These are phyloP conservation scores for Pythium myriotylum DNA, from an alignment of 352 stramenopile genomes.

Conservation along the genomic window DNA sequence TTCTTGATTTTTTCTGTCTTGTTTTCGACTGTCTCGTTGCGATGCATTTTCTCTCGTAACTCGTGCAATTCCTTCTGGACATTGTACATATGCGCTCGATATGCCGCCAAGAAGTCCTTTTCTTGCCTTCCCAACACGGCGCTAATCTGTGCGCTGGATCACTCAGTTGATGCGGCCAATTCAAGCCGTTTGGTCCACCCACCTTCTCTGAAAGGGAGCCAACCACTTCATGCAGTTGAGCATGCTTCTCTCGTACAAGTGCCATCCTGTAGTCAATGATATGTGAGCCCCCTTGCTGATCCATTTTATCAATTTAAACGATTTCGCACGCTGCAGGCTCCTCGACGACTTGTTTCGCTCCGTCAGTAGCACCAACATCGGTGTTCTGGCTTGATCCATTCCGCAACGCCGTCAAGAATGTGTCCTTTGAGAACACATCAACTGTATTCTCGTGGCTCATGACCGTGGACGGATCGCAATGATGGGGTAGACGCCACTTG, in stretches of 20 bases:
- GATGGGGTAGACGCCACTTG: no score
- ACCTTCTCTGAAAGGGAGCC: constrained; percentile 84
- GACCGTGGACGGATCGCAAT: background rate
- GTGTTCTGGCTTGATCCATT: constrained; percentile 34
- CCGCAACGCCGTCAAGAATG: constrained; percentile 75
- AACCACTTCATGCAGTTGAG: constrained; percentile 80
- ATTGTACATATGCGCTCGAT: constrained; percentile 95
- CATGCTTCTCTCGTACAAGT: constrained; percentile 77
- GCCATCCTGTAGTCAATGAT: constrained; percentile 51
- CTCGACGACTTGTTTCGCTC: constrained; percentile 29
- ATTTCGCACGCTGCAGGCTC: constrained; percentile 49
- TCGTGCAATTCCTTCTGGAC: constrained; percentile 94
- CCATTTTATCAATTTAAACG: no score
- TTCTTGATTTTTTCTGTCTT: constrained; percentile 92
- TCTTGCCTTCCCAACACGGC: constrained; percentile 90
- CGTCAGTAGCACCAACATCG: background rate
- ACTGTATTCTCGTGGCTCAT: constrained; percentile 54
- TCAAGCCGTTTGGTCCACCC: background rate
- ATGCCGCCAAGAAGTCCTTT: constrained; percentile 92
- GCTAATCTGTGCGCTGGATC: constrained; percentile 56
- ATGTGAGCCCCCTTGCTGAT: background rate
- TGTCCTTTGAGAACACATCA: constrained; percentile 82
- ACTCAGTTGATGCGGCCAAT: background rate
- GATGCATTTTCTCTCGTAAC: constrained; percentile 87
- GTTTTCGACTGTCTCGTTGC: constrained; percentile 88